Evolutionary conservation across 306 rosid genomes (phyloP), one percentile per base, ranked within the genome.

Genomic region (Trifolium fragiferum): DNA sequence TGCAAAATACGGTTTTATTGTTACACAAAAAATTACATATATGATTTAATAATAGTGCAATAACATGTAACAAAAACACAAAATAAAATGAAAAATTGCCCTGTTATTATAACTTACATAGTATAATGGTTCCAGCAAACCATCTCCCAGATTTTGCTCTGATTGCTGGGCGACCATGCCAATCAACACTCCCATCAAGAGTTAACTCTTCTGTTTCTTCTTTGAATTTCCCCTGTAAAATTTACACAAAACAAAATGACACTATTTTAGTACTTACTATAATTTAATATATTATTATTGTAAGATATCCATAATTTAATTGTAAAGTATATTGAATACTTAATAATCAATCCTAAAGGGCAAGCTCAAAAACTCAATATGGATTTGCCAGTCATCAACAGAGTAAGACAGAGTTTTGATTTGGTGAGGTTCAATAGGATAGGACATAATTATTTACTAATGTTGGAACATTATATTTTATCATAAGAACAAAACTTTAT

Each of bases 111-210:
- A n/a, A 79, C 96, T 92, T 89, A 94, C 99, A 50, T 21, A 94
- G 90, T 55, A 94, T 84, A 80, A 94, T 89, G 40, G 53, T 90
- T 82, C 95, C 99, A 37, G 97, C 97, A 67, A 84, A 72, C 99
- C 99, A 92, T 81, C 84, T 77, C 13, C 99, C 99, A 16, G 97
- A 87, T 89, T 92, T 90, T 63, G 79, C 65, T 80, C 88, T 82
- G 68, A 92, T 86, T 66, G 99, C 97, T 18, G 90, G 92, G 5
- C 80, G 83, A 25, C 95, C 96, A 79, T 86, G 87, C 97, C 87
- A 86, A 76, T 90, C 99, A 57, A 92, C 89, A 20, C 86, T 88
- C 2, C 99, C 96, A 85, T 94, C 99, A 82, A 85, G 87, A 66
- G 96, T 90, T 51, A 66, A 43, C 32, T 54, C 85, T 21, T 87